Evolutionary conservation across 805 yeast genomes (phyloP), one percentile per base, ranked within the genome.

Genomic region (Maudiozyma bulderi): DNA sequence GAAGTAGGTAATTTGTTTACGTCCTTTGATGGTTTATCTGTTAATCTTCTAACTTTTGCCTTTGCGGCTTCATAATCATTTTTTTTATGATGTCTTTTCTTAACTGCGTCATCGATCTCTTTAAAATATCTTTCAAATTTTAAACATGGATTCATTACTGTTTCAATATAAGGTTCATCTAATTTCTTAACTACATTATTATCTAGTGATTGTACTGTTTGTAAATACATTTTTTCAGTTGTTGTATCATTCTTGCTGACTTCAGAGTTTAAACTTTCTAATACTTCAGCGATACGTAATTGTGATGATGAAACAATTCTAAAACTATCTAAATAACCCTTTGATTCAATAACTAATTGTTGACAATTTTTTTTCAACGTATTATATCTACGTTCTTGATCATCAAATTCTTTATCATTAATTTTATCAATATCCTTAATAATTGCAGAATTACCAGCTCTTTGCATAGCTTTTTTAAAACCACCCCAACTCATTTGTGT

Each of bases 381-480:
- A 53, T 74, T 78, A 73, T 82, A 91, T 55, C 97, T 77, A 65
- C 98, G 81, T 64, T 90, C 97, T 68, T 91, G 96, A 28, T 82
- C 75, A 57, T 87, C 95, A 58, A 77, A 86, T 52, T 84, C 91
- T 62, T 82, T 83, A 64, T 86, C 95, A 50, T 75, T 77, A 6
- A 86, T 80, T 63, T 81, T 82, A 64, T 87, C 95, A 0, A 80
- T 73, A 45, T 77, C 65, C 59, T 75, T 77, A 20, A 78, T 75
- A 49, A 76, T 60, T 31, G 76, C 78, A 56, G 91, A 76, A 40
- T 86, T 84, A 9, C 97, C 95, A 48, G 97, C 96, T 64, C 98
- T 79, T 62, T 82, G 85, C 31, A 91, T 81, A 6, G 98, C 98
- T 71, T 91, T 91, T 70, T 91, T 93, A 68, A 91, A 90, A 45